Evolutionary conservation across 2,329 filamentous ascomycete genomes (phyloP), one percentile per base, ranked within the genome.

Genomic region (Neoscytalidium dimidiatum): DNA sequence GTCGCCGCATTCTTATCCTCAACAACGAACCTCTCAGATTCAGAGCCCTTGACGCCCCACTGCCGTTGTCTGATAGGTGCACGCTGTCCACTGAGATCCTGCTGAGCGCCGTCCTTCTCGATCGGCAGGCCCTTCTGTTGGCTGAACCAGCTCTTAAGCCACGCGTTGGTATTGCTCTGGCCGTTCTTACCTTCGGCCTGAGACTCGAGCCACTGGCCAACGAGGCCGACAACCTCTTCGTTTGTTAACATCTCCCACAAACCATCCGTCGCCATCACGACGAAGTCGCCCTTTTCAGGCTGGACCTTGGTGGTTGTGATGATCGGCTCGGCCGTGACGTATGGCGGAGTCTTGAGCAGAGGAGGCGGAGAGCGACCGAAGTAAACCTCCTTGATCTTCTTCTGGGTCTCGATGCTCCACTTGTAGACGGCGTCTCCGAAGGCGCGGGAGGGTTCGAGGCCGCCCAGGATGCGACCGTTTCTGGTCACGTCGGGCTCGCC

Each of bases 201-300:
- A 23, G 87, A 88, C 77, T 99, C 95, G 53, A 99, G 88, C 95
- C 95, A 99, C 77, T 96, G 92, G 17, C 94, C 96, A 4, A 99
- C 95, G 2, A 99, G 86, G 0, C 95, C 95, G 58, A 99, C 91
- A 1, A 97, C 95, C 81, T 99, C 95, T 75, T 99, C 95, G 72
- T 98, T 99, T 53, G 92, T 97, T 67, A 99, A 84, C 95, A 98
- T 98, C 80, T 99, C 95, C 95, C 95, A 99, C 0, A 99, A 84
- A 3, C 95, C 95, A 75, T 99, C 95, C 0, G 95, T 97, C 23
- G 95, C 95, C 84, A 99, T 89, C 67, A 99, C 94, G 13, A 99
- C 84, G 72, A 99, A 99, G 75, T 99, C 95, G 51, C 94, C 94
- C 68, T 92, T 92, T 62, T 92, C 87, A 1, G 95, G 95, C 71